Evolutionary conservation across 2,329 filamentous ascomycete species (phyloP).

Genomic region (Atkinsonella texensis): DNA sequence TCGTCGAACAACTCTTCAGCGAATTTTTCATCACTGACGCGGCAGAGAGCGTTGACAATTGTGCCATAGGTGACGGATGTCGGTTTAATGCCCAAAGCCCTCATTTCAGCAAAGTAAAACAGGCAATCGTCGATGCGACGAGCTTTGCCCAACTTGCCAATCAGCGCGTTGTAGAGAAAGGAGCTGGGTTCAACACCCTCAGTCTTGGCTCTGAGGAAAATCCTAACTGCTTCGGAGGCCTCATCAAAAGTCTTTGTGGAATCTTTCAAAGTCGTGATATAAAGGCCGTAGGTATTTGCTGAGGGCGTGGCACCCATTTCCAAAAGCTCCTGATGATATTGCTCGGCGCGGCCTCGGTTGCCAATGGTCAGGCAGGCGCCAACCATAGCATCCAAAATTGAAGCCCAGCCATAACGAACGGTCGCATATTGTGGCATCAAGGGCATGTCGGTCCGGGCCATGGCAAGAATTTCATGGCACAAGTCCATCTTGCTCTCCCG

Average conservation of each 20-base stretch:
- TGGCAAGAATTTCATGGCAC: slow-evolving; percentile 75
- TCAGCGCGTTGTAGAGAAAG: slow-evolving; percentile 95
- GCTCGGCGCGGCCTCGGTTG: slow-evolving; percentile 67
- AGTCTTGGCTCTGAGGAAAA: slow-evolving; percentile 85
- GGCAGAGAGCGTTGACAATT: slow-evolving; percentile 93
- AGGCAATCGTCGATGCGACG: slow-evolving; percentile 96
- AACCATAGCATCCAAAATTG: slow-evolving; percentile 93
- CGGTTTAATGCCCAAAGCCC: slow-evolving; percentile 78
- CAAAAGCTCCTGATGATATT: slow-evolving; percentile 83
- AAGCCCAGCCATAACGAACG: slow-evolving; percentile 91
- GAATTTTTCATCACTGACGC: slow-evolving; percentile 94
- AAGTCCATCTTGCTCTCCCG: slow-evolving; percentile 72
- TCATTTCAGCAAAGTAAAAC: slow-evolving; percentile 98
- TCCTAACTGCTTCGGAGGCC: slow-evolving; percentile 90
- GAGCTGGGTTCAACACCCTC: slow-evolving; percentile 94
- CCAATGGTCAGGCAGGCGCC: slow-evolving; percentile 78
- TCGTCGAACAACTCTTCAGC: slow-evolving; percentile 97
- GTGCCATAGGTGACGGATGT: slow-evolving; percentile 98
- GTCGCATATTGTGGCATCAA: slow-evolving; percentile 71
- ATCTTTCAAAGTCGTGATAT: slow-evolving; percentile 98
- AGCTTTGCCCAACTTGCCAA: slow-evolving; percentile 96
- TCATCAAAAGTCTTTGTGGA: slow-evolving; percentile 97
- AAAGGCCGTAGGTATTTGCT: slow-evolving; percentile 94
- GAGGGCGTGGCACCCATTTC: slow-evolving; percentile 86
- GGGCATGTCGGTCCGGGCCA: slow-evolving; percentile 83